phyloP scores from a whole-genome alignment of 1,284 basidiomycete species.

The Earliella scabrosa region DNA sequence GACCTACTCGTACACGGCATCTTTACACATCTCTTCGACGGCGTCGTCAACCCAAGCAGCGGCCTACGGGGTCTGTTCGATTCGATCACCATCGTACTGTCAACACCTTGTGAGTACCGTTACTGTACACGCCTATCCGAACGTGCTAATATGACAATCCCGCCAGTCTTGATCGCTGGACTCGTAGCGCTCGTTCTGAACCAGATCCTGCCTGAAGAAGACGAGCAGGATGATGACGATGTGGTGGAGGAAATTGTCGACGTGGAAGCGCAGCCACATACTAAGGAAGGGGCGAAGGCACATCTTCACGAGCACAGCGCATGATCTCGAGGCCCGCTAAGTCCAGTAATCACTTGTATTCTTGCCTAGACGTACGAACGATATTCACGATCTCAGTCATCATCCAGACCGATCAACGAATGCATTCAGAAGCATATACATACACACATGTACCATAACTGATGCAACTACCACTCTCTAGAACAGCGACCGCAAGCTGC shows the following conservation, averaged over 20 bases:
- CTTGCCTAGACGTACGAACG: too few relatives aligned
- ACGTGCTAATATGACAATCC: constrained; percentile 1
- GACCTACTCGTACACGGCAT: constrained; percentile 65
- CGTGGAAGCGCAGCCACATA: constrained; percentile 30
- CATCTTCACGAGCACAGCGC: background rate
- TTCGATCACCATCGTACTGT: constrained; percentile 79
- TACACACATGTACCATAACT: too few relatives aligned
- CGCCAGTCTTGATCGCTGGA: constrained; percentile 65
- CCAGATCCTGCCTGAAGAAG: constrained; percentile 62
- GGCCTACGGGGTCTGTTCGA: constrained; percentile 75
- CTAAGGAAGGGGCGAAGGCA: constrained; percentile 17
- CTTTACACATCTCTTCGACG: constrained; percentile 73
- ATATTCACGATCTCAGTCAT: background rate
- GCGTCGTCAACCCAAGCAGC: constrained; percentile 56
- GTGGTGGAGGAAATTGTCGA: constrained; percentile 31
- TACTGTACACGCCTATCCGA: too few relatives aligned
- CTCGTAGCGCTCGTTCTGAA: constrained; percentile 71
- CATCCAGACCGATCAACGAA: too few relatives aligned
- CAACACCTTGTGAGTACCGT: constrained; percentile 71
- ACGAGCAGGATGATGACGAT: constrained; percentile 36
- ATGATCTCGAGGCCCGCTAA: background rate
- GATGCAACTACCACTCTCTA: too few relatives aligned
- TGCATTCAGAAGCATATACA: too few relatives aligned
- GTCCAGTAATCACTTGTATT: background rate
- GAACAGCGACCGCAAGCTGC: too few relatives aligned